These are phyloP conservation scores for Cladosporium velox DNA, from an alignment of 2,329 filamentous ascomycete genomes.

Conservation along the genomic window DNA sequence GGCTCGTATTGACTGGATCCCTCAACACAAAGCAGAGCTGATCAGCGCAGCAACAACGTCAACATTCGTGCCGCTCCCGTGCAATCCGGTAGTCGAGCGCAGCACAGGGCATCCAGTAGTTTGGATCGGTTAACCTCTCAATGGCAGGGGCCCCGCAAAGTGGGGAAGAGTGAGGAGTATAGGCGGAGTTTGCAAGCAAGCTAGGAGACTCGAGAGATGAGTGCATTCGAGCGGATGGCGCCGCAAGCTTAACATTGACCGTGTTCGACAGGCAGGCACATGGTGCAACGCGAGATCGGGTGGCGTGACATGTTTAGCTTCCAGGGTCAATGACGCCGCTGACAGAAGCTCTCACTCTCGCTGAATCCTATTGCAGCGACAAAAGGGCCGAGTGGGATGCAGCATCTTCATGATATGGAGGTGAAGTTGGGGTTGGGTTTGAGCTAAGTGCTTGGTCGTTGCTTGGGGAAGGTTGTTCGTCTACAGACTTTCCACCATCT, in stretches of 20 bases:
- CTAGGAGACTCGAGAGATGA: not conserved
- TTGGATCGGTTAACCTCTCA: not conserved
- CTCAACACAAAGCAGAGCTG: conserved; percentile 7
- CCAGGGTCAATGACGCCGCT: conserved; percentile 1
- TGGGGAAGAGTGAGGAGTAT: conserved; percentile 13
- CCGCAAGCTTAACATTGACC: conserved; percentile 9
- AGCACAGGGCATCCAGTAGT: conserved; percentile 5
- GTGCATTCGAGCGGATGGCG: conserved; percentile 7
- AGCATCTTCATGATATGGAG: not conserved
- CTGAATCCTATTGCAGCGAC: conserved; percentile 6
- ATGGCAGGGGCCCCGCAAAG: conserved; percentile 17
- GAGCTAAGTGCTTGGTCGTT: conserved; percentile 10
- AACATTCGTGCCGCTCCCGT: conserved; percentile 13
- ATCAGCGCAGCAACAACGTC: conserved; percentile 19
- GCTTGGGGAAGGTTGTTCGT: conserved; percentile 13
- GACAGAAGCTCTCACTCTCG: not conserved
- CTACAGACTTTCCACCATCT: not conserved
- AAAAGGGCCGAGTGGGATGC: conserved; percentile 14
- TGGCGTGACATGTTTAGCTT: conserved; percentile 15
- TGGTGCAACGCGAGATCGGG: conserved; percentile 2
- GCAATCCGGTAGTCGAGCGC: conserved; percentile 6
- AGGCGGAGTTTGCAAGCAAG: not conserved
- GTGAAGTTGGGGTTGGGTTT: conserved; percentile 18
- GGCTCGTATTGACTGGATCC: not conserved
- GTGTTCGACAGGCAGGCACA: not conserved